phyloP scores from a whole-genome alignment of 1,139 yeast genomes.

The Nakaseomyces bracarensis region DNA sequence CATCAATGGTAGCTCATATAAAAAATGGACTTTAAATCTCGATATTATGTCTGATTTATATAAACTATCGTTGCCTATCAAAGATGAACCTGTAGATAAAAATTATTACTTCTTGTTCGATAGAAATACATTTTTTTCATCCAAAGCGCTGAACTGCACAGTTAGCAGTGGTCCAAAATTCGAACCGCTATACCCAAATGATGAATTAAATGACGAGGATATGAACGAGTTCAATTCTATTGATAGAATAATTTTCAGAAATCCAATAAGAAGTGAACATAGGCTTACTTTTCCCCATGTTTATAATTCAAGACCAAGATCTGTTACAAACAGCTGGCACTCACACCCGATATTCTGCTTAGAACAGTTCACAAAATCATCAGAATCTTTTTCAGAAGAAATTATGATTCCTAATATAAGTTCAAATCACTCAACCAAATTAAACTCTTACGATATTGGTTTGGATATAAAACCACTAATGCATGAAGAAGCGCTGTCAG shows the following conservation, averaged over 20 bases:
- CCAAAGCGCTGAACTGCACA: conserved; percentile 79
- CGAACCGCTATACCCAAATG: conserved; percentile 74
- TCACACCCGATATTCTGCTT: conserved; percentile 51
- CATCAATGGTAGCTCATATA: conserved; percentile 68
- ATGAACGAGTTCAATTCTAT: conserved; percentile 83
- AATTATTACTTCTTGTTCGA: conserved; percentile 67
- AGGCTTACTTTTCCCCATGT: conserved; percentile 78
- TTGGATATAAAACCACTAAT: conserved; percentile 39
- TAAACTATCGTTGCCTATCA: conserved; percentile 61
- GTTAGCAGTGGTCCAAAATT: conserved; percentile 96
- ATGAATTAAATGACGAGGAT: conserved; percentile 54
- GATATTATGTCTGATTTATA: conserved; percentile 59
- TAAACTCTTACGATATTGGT: too few relatives aligned
- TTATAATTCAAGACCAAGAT: conserved; percentile 69
- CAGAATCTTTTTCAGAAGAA: background rate
- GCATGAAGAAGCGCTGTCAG: conserved; percentile 38
- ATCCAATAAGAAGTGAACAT: conserved; percentile 72
- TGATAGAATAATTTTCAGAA: conserved; percentile 76
- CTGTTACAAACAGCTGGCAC: conserved; percentile 53
- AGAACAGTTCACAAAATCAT: background rate
- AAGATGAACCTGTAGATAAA: conserved; percentile 44
- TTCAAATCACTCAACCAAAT: too few relatives aligned
- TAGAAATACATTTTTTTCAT: conserved; percentile 70
- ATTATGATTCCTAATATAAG: too few relatives aligned
- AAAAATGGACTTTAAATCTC: conserved; percentile 58